Evolutionary conservation across 2,329 filamentous ascomycete genomes (phyloP).

Genomic region (Fusarium miscanthi): DNA sequence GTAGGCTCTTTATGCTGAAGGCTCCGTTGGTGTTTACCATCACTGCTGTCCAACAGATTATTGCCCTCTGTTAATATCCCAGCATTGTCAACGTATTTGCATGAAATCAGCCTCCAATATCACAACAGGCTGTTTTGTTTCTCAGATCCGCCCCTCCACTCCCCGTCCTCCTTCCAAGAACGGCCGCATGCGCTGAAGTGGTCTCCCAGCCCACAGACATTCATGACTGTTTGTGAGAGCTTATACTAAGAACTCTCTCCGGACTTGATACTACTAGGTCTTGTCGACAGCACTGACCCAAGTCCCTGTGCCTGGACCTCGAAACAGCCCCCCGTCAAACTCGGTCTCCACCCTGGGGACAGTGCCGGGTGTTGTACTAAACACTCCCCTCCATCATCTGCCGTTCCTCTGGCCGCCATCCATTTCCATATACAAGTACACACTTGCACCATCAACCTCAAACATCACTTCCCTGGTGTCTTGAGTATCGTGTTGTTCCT

Average conservation of each 20-base stretch:
- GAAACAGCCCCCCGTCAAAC: slow-evolving; percentile 50
- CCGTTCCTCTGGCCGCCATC: slow-evolving; percentile 55
- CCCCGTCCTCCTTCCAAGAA: slow-evolving; percentile 61
- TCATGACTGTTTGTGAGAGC: slow-evolving; percentile 39
- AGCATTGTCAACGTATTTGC: slow-evolving; percentile 38
- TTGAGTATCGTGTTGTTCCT: slow-evolving; percentile 30
- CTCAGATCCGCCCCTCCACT: slow-evolving; percentile 45
- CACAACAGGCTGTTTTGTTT: slow-evolving; percentile 43
- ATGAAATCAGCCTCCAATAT: slow-evolving; percentile 40
- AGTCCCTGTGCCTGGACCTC: slow-evolving; percentile 54
- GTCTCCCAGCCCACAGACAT: slow-evolving; percentile 44
- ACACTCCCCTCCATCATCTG: slow-evolving; percentile 61
- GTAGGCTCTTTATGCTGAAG: slow-evolving; percentile 20
- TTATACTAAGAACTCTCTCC: slow-evolving; percentile 45
- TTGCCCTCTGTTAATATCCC: slow-evolving; percentile 37
- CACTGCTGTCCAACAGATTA: slow-evolving; percentile 22
- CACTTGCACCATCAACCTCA: slow-evolving; percentile 57
- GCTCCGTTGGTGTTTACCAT: slow-evolving; percentile 7
- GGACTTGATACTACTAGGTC: slow-evolving; percentile 45
- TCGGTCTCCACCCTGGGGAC: slow-evolving; percentile 57
- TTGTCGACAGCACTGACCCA: slow-evolving; percentile 44
- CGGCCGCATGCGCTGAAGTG: slow-evolving; percentile 57
- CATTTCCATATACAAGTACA: slow-evolving; percentile 60
- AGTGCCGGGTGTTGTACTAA: slow-evolving; percentile 62
- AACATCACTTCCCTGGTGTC: slow-evolving; percentile 37